Conservation (phyloP, 495 filamentous ascomycete genomes). For the Tuber aestivum region DNA sequence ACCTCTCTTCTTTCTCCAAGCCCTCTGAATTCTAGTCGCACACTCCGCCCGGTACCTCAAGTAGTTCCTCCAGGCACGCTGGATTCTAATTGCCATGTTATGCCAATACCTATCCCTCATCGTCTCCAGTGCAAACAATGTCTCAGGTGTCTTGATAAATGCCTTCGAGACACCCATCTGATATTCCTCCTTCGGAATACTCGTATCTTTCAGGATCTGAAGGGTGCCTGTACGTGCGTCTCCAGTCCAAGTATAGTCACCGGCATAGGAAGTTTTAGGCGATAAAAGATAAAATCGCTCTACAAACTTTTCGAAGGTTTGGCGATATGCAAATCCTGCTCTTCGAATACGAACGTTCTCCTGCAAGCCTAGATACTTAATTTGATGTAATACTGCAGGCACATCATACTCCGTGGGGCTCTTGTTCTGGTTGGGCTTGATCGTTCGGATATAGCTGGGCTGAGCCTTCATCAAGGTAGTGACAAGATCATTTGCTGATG, state of each 20-base stretch:
- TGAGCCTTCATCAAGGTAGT: slow-evolving; percentile 93
- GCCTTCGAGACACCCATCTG: slow-evolving; percentile 96
- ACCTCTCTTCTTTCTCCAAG: slow-evolving; percentile 86
- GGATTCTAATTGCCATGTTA: slow-evolving; percentile 98
- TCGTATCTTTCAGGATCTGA: slow-evolving; percentile 92
- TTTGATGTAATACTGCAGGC: slow-evolving; percentile 92
- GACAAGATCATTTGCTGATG: slow-evolving; percentile 92
- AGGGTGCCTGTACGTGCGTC: slow-evolving; percentile 79
- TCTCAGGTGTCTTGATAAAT: slow-evolving; percentile 98
- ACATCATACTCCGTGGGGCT: slow-evolving; percentile 84
- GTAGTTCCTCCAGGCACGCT: slow-evolving; percentile 95
- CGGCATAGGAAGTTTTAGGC: slow-evolving; percentile 88
- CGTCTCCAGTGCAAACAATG: slow-evolving; percentile 90
- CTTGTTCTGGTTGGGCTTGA: slow-evolving; percentile 99
- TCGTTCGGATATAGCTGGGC: slow-evolving; percentile 96
- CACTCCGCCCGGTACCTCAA: slow-evolving; percentile 86
- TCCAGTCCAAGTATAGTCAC: slow-evolving; percentile 93
- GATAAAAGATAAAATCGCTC: slow-evolving; percentile 96
- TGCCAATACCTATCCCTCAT: slow-evolving; percentile 99
- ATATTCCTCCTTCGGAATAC: slow-evolving; percentile 89
- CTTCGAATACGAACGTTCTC: slow-evolving; percentile 98
- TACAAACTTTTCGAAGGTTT: slow-evolving; percentile 97
- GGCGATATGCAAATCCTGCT: slow-evolving; percentile 94
- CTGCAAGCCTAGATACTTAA: slow-evolving; percentile 97
- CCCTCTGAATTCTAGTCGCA: slow-evolving; percentile 86